These are phyloP conservation scores for Salix koriyanagi DNA, from an alignment of 345 rosid species.

Conservation along the genomic window DNA sequence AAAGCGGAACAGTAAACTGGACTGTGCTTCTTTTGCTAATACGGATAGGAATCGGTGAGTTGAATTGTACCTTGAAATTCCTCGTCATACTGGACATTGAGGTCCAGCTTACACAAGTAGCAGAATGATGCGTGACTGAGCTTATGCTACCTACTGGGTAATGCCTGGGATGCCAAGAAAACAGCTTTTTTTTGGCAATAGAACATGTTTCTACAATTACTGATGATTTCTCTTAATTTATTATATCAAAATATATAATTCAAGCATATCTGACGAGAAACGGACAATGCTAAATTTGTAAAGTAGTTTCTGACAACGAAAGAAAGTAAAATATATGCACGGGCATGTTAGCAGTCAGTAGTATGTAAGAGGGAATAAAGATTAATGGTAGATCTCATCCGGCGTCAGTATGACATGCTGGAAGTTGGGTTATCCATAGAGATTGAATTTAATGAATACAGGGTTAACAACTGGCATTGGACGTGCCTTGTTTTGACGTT, in stretches of 20 bases:
- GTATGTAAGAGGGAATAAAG: background rate
- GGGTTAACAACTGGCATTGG: background rate
- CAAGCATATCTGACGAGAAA: background rate
- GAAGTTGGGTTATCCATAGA: background rate
- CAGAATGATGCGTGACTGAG: background rate
- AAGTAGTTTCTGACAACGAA: background rate
- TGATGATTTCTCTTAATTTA: background rate
- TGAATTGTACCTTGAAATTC: background rate
- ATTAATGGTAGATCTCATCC: background rate
- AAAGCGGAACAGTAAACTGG: background rate
- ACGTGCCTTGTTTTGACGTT: background rate
- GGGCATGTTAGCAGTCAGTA: background rate
- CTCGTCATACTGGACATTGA: background rate
- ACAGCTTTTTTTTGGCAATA: background rate
- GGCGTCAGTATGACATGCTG: background rate
- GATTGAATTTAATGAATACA: background rate
- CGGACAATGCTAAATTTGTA: background rate
- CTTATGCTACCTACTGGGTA: background rate
- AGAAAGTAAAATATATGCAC: background rate
- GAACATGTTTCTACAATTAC: background rate
- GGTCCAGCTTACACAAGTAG: background rate
- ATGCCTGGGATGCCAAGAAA: background rate
- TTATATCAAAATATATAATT: background rate
- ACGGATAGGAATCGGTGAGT: background rate
- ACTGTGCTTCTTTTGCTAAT: background rate